phyloP scores from a whole-genome alignment of 306 rosid species.

The Prunus salicina region DNA sequence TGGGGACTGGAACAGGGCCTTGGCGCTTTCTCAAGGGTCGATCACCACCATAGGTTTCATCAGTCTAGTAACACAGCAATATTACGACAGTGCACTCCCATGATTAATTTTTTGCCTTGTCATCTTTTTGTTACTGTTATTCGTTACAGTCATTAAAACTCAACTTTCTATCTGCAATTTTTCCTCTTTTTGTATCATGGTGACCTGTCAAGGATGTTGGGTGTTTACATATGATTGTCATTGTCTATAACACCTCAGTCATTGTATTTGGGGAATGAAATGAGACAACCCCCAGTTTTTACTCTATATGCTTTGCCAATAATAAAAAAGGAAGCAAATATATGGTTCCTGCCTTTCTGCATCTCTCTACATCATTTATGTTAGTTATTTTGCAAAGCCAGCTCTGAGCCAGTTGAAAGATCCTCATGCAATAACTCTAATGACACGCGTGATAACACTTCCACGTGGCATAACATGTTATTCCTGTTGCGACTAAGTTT shows the following conservation, averaged over 20 bases:
- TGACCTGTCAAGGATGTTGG: neutral
- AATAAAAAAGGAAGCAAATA: neutral
- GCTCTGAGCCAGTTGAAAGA: too few relatives aligned
- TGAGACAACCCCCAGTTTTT: too few relatives aligned
- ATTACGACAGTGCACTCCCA: neutral
- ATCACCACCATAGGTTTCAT: conserved; percentile 10
- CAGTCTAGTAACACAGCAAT: neutral
- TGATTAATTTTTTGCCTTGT: neutral
- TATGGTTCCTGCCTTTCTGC: neutral
- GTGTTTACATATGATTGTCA: neutral
- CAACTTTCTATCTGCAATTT: neutral
- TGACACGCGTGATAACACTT: too few relatives aligned
- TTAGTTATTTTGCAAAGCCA: neutral
- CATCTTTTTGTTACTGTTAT: neutral
- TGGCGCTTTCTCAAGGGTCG: conserved; percentile 66
- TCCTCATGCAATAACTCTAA: too few relatives aligned
- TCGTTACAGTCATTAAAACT: neutral
- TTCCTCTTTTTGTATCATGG: neutral
- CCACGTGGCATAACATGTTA: accelerated
- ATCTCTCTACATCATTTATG: neutral
- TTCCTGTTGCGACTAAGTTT: too few relatives aligned
- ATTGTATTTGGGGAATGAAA: neutral
- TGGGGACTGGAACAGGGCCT: conserved; percentile 96
- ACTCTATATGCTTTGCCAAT: neutral
- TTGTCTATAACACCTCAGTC: neutral